Conservation (phyloP, 1,284 basidiomycete genomes). For the Omphalotus olearius region DNA sequence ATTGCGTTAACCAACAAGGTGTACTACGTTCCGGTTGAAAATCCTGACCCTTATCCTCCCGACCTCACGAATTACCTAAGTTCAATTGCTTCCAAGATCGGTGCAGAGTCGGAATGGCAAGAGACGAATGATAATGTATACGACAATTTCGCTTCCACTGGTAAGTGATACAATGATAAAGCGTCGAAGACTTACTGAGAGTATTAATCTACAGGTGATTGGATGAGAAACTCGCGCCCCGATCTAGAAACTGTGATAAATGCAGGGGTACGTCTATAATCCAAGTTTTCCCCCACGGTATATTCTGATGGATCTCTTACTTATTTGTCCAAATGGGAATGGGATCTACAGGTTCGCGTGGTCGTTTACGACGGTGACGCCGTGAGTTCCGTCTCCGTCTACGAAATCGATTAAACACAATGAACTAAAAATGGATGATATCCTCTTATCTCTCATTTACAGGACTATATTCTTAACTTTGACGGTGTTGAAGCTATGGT, state of each 20-base stretch:
- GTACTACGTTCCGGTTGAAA: constrained; percentile 48
- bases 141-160: constrained; percentile 49
- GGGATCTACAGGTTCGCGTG: constrained; percentile 29
- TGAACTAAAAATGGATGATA: constrained; percentile 7
- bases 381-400: constrained; percentile 26
- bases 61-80: constrained; percentile 40
- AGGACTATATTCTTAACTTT: constrained; percentile 59
- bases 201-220: constrained; percentile 44
- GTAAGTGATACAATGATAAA: constrained; percentile 19
- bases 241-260: constrained; percentile 56
- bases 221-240: constrained; percentile 57
- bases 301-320: no score
- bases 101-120: constrained; percentile 46
- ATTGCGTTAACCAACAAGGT: no score
- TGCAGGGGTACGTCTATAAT: constrained; percentile 40
- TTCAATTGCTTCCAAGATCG: constrained; percentile 36
- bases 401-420: neutral
- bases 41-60: constrained; percentile 55
- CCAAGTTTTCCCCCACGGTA: no score
- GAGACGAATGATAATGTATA: constrained; percentile 44
- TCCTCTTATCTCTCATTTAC: constrained; percentile 13
- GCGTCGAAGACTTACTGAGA: neutral
- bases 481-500: constrained; percentile 62
- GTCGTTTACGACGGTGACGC: constrained; percentile 55
- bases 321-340: no score